These are phyloP conservation scores for Penicillium verhagenii DNA, from an alignment of 495 filamentous ascomycete species.

Conservation along the genomic window DNA sequence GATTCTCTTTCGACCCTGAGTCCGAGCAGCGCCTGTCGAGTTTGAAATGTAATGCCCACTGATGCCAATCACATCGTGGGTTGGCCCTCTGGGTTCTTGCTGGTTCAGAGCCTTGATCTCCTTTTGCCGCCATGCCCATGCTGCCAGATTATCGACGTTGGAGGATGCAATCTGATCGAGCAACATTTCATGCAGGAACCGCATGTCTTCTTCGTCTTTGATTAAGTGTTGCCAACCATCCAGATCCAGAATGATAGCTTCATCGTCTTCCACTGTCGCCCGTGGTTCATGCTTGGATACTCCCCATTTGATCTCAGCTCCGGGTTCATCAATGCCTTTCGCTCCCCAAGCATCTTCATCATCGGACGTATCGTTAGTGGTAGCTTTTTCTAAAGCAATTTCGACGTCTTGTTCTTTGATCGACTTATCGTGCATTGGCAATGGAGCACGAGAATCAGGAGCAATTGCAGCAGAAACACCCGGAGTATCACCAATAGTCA, in stretches of 20 bases:
- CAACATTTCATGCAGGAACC: constrained; percentile 54
- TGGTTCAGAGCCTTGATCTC: constrained; percentile 83
- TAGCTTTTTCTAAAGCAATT: not conserved
- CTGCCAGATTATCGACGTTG: constrained; percentile 61
- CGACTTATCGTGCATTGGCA: constrained; percentile 3
- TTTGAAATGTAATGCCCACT: constrained; percentile 92
- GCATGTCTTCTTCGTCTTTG: constrained; percentile 79
- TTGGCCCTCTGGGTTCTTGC: constrained; percentile 48
- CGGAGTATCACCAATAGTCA: constrained; percentile 1
- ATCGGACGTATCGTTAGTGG: constrained; percentile 29
- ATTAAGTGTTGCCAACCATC: constrained; percentile 76
- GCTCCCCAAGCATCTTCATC: constrained; percentile 10
- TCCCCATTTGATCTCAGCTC: constrained; percentile 56
- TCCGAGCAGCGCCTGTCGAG: constrained; percentile 76
- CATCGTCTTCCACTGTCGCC: constrained; percentile 68
- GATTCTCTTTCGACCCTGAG: constrained; percentile 91
- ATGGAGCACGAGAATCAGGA: constrained; percentile 1
- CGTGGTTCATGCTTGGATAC: constrained; percentile 59
- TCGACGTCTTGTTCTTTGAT: not conserved
- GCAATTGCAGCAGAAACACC: not conserved
- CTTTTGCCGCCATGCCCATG: constrained; percentile 90
- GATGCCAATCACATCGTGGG: constrained; percentile 58
- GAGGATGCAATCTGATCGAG: constrained; percentile 45
- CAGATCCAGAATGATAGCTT: constrained; percentile 62
- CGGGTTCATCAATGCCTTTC: constrained; percentile 28